Evolutionary conservation across 2,329 filamentous ascomycete genomes (phyloP).

Genomic region (Clonostachys byssicola): DNA sequence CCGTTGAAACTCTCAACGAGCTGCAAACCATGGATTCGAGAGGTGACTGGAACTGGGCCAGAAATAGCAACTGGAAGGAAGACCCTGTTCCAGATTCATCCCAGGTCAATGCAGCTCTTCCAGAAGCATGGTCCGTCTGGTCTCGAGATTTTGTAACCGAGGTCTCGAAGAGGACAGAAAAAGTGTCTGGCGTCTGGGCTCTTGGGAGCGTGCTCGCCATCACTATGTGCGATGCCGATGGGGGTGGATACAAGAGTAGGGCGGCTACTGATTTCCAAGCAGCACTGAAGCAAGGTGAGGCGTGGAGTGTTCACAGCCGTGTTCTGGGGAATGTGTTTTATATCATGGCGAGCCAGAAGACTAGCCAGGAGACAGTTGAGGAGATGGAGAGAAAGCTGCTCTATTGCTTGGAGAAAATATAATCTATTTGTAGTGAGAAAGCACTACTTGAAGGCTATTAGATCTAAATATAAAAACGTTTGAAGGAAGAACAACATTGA

Average conservation of each 20-base stretch:
- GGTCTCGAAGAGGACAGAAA: conserved; percentile 47
- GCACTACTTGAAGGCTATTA: too few species aligned
- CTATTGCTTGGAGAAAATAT: too few species aligned
- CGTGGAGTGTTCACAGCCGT: conserved; percentile 48
- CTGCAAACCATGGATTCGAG: conserved; percentile 54
- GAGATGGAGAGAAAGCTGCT: conserved; percentile 9
- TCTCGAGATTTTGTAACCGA: conserved; percentile 51
- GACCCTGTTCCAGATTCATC: not conserved
- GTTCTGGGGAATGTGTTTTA: conserved; percentile 56
- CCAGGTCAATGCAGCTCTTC: not conserved
- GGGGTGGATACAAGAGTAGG: conserved; percentile 40
- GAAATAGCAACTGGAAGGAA: conserved; percentile 34
- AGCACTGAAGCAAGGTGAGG: conserved; percentile 18
- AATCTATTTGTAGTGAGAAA: too few species aligned
- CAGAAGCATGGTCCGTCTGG: conserved; percentile 65
- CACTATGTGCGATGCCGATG: conserved; percentile 34
- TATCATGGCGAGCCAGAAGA: conserved; percentile 50
- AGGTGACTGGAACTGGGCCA: conserved; percentile 54
- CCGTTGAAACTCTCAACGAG: conserved; percentile 57
- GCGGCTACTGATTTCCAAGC: conserved; percentile 37
- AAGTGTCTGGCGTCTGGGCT: conserved; percentile 65
- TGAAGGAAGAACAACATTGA: too few species aligned
- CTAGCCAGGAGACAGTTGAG: conserved; percentile 17
- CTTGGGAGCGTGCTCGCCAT: conserved; percentile 74
- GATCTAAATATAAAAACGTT: too few species aligned